Conservation (phyloP, 805 yeast genomes). For the Vanderwaltozyma yarrowii region DNA sequence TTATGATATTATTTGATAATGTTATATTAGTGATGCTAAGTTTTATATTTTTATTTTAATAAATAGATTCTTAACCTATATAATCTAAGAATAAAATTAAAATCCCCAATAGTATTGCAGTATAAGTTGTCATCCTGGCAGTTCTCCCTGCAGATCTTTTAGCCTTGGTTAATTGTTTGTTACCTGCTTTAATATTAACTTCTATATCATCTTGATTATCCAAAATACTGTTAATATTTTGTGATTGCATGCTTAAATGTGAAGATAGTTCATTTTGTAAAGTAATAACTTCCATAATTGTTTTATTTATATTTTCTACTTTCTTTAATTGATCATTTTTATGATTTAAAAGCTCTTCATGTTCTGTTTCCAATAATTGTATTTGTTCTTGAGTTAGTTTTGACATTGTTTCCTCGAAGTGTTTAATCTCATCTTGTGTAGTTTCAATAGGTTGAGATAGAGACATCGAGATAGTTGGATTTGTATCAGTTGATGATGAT, state of each 20-base stretch:
- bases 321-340: conserved; percentile 53
- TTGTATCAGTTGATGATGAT: background rate
- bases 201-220: conserved; percentile 61
- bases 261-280: conserved; percentile 65
- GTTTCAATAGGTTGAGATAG: conserved; percentile 17
- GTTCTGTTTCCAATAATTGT: conserved; percentile 49
- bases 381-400: conserved; percentile 42
- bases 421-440: conserved; percentile 27
- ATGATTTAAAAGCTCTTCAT: conserved; percentile 40
- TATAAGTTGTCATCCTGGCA: conserved; percentile 44
- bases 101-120: conserved; percentile 47
- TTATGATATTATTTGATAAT: too few species aligned
- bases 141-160: conserved; percentile 53
- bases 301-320: conserved; percentile 48
- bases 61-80: conserved; percentile 25
- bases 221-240: conserved; percentile 50
- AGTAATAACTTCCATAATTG: conserved; percentile 63
- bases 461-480: conserved; percentile 19
- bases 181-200: conserved; percentile 59
- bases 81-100: conserved; percentile 47
- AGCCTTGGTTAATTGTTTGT: conserved; percentile 58
- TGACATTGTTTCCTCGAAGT: conserved; percentile 28
- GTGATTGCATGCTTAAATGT: conserved; percentile 65
- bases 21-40: background rate
- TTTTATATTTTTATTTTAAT: background rate